Base-by-base conservation (phyloP, 2,329 filamentous ascomycete genomes). In the Penicillium sp. region DNA sequence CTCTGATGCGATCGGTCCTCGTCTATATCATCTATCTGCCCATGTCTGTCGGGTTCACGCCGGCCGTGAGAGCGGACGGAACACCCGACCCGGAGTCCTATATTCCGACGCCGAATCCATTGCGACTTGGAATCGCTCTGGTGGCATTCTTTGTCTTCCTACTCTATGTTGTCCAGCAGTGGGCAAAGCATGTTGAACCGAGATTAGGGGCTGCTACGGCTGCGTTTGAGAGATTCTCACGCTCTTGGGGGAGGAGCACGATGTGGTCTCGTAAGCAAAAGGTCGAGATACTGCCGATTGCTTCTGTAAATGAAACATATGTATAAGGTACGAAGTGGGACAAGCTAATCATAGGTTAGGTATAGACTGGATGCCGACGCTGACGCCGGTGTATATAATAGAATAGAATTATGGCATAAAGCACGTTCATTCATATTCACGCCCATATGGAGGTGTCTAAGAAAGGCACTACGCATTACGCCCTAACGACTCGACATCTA, bases 21-120 rank as follows among this genome's bases (percentile, higher is more conserved):
- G 77, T 79, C 22, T 84, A 80, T 79, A 75, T 84, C 71, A 68
- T 83, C 11, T 84, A 77, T 52, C 74, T 78, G 1, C 69, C 72
- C 11, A 59, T 63, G 12, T 49, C 57, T 12, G 57, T 59, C 63
- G 37, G 35, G 7, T 57, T 55, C 33, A 37, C 50, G 39, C 52
- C 54, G 14, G 28, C 27, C 10, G n/a, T 44, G 28, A 37, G 31
- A 14, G 35, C 35, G 3, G 50, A 56, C 43, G 53, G 13, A 60
- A 72, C 6, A 61, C 67, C 4, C 67, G 67, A 6, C 67, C 71
- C 44, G 30, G 41, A 45, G 22, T 54, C 54, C 14, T 31, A 50
- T 49, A 61, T 74, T 33, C 60, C 68, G 38, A 69, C 73, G 53
- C 70, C 75, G 27, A 62, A 67, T 33, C 52, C 60, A 42, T 49